Percentiles rank a stretch among this genome's conserved stretches.
Conservation (phyloP, 139 green algal species). For the Desmodesmus armatus region DNA sequence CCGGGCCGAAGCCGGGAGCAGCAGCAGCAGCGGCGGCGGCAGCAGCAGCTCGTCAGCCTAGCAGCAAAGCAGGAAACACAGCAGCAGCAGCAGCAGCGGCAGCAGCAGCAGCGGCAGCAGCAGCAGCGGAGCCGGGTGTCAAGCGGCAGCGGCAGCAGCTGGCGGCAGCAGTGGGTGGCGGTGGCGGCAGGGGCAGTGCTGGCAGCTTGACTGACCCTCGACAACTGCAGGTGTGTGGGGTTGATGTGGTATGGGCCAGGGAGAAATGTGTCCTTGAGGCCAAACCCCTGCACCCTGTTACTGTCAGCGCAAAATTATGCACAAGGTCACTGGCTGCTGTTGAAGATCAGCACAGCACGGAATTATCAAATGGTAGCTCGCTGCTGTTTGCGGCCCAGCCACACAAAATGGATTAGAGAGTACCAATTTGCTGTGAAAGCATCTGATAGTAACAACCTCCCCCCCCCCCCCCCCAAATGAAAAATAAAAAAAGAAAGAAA, state of each 20-base stretch:
- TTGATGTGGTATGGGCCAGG: too few species aligned
- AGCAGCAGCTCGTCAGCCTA: neutral
- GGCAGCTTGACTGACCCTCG: neutral
- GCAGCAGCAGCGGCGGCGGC: neutral
- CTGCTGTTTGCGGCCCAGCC: neutral
- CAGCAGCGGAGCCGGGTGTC: neutral
- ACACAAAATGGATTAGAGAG: neutral
- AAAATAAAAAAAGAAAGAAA: too few species aligned
- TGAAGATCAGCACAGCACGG: too few species aligned
- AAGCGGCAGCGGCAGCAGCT: neutral
- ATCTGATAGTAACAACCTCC: too few species aligned
- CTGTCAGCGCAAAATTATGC: too few species aligned
- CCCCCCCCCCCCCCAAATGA: too few species aligned
- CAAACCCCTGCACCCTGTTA: too few species aligned
- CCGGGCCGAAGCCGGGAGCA: neutral
- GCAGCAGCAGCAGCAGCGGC: neutral
- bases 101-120: neutral
- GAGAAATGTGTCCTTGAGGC: too few species aligned
- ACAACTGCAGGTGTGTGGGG: too few species aligned
- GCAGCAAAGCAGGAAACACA: neutral
- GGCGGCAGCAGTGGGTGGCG: slow-evolving; percentile 1
- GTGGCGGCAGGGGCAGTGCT: neutral
- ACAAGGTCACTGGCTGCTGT: too few species aligned
- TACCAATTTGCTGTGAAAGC: neutral
- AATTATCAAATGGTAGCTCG: too few species aligned